These are phyloP conservation scores for Cicer yamashitae DNA, from an alignment of 306 rosid species.

Conservation along the genomic window DNA sequence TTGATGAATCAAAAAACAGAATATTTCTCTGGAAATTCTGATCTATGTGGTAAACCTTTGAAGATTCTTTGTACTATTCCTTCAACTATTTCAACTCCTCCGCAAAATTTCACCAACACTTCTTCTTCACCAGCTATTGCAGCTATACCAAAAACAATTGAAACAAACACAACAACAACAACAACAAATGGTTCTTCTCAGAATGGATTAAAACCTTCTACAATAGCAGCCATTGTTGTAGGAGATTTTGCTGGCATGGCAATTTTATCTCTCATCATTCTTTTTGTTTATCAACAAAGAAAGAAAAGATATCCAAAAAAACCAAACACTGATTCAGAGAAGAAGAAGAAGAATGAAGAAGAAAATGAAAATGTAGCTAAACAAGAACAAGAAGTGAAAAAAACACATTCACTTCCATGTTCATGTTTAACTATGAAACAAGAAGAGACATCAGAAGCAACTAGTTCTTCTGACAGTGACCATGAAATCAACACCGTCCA, in stretches of 20 bases:
- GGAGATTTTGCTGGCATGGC: conserved; percentile 79
- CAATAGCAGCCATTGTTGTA: conserved; percentile 73
- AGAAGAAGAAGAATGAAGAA: conserved; percentile 1
- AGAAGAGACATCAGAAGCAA: conserved; percentile 73
- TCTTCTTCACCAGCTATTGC: conserved; percentile 89
- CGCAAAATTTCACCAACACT: conserved; percentile 56
- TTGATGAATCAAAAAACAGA: conserved; percentile 63
- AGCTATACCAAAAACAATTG: conserved; percentile 80
- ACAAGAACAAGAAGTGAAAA: conserved; percentile 28
- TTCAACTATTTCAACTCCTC: conserved; percentile 66
- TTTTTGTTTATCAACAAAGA: conserved; percentile 67
- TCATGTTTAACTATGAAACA: conserved; percentile 68
- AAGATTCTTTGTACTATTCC: conserved; percentile 76
- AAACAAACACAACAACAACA: conserved; percentile 46
- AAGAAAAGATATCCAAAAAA: conserved; percentile 46
- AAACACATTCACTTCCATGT: conserved; percentile 50
- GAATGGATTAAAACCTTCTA: conserved; percentile 66
- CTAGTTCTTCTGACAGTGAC: conserved; percentile 83
- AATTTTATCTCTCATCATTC: conserved; percentile 55
- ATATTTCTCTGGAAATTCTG: conserved; percentile 64
- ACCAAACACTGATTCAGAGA: not conserved
- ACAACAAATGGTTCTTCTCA: conserved; percentile 42
- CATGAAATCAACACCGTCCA: conserved; percentile 38
- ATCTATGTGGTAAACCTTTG: conserved; percentile 87
- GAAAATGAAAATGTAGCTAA: conserved; percentile 38